Conservation (phyloP, 78 protist genomes). For the Bigelowiella natans region DNA sequence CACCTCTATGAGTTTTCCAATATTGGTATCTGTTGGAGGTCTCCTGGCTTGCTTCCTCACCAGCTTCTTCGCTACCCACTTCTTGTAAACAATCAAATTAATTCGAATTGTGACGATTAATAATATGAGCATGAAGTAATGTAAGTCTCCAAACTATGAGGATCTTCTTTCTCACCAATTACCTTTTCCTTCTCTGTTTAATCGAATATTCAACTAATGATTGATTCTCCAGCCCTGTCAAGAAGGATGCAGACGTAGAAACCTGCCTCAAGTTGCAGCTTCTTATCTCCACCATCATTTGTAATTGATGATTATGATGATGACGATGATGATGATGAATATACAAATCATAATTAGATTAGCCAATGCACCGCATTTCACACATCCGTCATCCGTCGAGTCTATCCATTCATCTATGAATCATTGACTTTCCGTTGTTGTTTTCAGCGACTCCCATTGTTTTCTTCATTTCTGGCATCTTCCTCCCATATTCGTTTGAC, state of each 20-base stretch:
- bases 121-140: too few relatives aligned
- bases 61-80: slow-evolving; percentile 23
- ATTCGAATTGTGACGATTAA: too few relatives aligned
- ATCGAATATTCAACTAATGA: too few relatives aligned
- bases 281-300: background rate
- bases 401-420: too few relatives aligned
- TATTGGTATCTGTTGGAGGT: slow-evolving; percentile 21
- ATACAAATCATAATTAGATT: background rate
- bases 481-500: background rate
- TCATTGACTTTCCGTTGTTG: background rate
- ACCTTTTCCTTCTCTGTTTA: too few relatives aligned
- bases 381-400: too few relatives aligned
- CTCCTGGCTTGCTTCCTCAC: slow-evolving; percentile 13
- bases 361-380: background rate
- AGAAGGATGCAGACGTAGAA: slow-evolving; percentile 20
- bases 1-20: slow-evolving; percentile 14
- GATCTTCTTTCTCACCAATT: too few relatives aligned
- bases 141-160: too few relatives aligned
- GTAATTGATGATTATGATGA: too few relatives aligned
- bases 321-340: too few relatives aligned
- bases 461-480: background rate
- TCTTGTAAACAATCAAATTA: background rate
- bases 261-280: slow-evolving; percentile 33
- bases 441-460: background rate
- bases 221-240: background rate